Conservation (phyloP, 805 yeast species). For the Vanderwaltozyma polyspora region DNA sequence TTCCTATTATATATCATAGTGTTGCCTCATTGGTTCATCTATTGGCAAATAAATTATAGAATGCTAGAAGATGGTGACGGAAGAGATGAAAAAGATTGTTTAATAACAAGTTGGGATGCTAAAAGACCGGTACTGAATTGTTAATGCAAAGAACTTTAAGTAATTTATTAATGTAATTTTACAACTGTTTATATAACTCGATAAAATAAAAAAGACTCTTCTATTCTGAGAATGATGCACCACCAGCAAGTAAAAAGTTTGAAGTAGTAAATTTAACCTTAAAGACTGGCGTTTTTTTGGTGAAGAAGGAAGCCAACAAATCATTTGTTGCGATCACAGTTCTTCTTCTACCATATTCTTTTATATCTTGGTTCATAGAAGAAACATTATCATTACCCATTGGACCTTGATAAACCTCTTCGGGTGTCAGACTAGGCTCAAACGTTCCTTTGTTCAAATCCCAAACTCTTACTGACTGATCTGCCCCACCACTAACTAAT, state of each 20-base stretch:
- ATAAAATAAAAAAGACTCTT: too few relatives aligned
- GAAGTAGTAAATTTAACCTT: constrained; percentile 86
- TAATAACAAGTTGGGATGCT: constrained; percentile 12
- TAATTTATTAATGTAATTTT: neutral
- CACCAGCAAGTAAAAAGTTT: constrained; percentile 85
- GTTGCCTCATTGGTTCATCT: constrained; percentile 21
- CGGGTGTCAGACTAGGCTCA: constrained; percentile 70
- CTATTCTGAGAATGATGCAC: constrained; percentile 39
- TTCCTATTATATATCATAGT: constrained; percentile 13
- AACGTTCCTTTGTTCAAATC: constrained; percentile 78
- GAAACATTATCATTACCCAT: constrained; percentile 28
- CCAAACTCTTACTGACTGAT: constrained; percentile 90
- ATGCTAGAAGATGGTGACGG: constrained; percentile 6
- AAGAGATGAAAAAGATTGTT: neutral
- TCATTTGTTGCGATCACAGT: constrained; percentile 76
- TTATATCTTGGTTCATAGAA: constrained; percentile 29
- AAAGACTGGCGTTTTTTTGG: constrained; percentile 89
- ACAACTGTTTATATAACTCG: neutral
- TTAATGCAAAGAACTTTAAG: neutral
- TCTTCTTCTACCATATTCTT: constrained; percentile 42
- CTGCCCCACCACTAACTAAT: constrained; percentile 85
- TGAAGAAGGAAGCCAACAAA: constrained; percentile 88
- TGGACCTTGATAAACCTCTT: constrained; percentile 39
- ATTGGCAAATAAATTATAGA: constrained; percentile 23
- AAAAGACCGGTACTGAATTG: constrained; percentile 10